Conservation (phyloP, 108 stramenopile genomes). For the Conticribra weissflogii region DNA sequence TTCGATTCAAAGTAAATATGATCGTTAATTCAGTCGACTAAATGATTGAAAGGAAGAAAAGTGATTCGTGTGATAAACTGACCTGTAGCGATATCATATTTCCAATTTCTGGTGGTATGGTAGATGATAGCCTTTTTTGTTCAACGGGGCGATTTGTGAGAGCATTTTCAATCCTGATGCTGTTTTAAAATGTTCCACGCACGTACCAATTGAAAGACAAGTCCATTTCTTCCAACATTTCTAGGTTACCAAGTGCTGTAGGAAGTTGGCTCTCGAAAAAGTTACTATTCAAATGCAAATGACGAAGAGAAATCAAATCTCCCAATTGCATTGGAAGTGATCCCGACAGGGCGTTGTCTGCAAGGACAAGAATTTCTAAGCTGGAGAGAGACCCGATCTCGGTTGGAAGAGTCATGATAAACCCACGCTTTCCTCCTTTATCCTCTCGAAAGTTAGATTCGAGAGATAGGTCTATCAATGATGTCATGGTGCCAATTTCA, state of each 20-base stretch:
- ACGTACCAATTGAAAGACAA: conserved; percentile 48
- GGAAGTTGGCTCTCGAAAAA: conserved; percentile 44
- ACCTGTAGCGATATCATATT: conserved; percentile 40
- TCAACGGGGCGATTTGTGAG: no score
- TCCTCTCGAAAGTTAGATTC: conserved; percentile 44
- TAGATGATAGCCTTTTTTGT: conserved; percentile 44
- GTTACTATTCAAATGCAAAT: conserved; percentile 34
- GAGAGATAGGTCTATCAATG: conserved; percentile 33
- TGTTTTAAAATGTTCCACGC: not conserved
- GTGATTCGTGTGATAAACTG: conserved; percentile 30
- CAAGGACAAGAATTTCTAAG: conserved; percentile 26
- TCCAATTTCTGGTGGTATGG: conserved; percentile 40
- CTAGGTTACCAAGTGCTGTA: conserved; percentile 18
- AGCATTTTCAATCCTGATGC: not conserved
- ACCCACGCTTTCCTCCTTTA: conserved; percentile 19
- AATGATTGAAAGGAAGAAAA: no score
- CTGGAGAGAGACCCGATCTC: conserved; percentile 31
- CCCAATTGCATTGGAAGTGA: conserved; percentile 32
- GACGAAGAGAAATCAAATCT: conserved; percentile 37
- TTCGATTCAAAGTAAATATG: no score
- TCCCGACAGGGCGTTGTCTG: conserved; percentile 39
- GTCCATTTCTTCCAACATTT: conserved; percentile 46
- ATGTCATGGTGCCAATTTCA: conserved; percentile 37
- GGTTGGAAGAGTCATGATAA: conserved; percentile 25
- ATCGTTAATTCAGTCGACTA: no score